phyloP scores from a whole-genome alignment of 2,329 filamentous ascomycete species.

The Calonectria hongkongensis region DNA sequence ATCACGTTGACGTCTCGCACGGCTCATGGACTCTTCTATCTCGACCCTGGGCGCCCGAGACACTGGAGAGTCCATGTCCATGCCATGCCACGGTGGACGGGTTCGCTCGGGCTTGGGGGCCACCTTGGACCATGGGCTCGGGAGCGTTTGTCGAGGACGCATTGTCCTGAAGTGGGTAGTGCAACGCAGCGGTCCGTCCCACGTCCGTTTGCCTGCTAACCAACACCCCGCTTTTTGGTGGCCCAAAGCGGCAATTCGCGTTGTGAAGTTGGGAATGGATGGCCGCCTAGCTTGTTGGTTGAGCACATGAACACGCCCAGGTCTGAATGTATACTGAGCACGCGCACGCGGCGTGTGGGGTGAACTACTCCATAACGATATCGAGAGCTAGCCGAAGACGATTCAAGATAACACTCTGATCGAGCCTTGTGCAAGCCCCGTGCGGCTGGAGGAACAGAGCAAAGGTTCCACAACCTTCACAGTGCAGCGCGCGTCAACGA shows the following conservation, averaged over 20 bases:
- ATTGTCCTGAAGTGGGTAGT: slow-evolving; percentile 36
- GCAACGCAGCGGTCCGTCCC: slow-evolving; percentile 40
- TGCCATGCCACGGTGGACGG: slow-evolving; percentile 12
- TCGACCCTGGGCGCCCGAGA: slow-evolving; percentile 21
- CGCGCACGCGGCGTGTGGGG: slow-evolving; percentile 10
- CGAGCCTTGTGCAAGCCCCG: slow-evolving; percentile 14
- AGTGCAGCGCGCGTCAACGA: slow-evolving; percentile 5
- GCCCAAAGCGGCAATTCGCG: slow-evolving; percentile 45
- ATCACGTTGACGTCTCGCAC: not conserved
- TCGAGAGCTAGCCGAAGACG: slow-evolving; percentile 3
- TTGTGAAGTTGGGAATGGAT: slow-evolving; percentile 20
- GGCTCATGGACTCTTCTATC: not conserved
- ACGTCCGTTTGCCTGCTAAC: slow-evolving; percentile 27
- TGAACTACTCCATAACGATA: slow-evolving; percentile 2
- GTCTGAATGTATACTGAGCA: slow-evolving; percentile 1
- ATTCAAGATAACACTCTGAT: slow-evolving; percentile 11
- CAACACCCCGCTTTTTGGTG: slow-evolving; percentile 47
- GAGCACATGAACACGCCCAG: slow-evolving; percentile 26
- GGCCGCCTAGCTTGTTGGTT: not conserved
- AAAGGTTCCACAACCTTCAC: slow-evolving; percentile 20
- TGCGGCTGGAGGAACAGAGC: slow-evolving; percentile 14
- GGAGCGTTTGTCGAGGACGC: slow-evolving; percentile 38
- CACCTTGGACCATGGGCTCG: slow-evolving; percentile 32
- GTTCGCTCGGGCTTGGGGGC: slow-evolving; percentile 36
- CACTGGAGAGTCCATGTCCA: slow-evolving; percentile 30